These are phyloP conservation scores for Kwoniella mangroviensis DNA, from an alignment of 768 basidiomycete genomes.

Conservation along the genomic window DNA sequence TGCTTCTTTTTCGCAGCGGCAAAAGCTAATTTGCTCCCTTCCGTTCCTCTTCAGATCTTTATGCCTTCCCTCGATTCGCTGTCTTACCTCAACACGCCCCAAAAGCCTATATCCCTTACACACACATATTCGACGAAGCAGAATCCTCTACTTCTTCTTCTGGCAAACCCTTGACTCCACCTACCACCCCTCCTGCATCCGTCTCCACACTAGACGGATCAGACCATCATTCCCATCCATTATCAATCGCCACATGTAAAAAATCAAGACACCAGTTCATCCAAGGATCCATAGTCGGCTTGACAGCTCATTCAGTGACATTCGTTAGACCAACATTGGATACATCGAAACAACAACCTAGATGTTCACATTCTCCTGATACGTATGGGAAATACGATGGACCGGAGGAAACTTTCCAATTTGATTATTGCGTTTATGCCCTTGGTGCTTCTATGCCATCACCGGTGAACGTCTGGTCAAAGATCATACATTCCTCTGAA, in stretches of 20 bases:
- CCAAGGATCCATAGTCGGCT: conserved; percentile 33
- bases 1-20: no score
- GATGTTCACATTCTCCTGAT: conserved; percentile 8
- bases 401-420: conserved; percentile 50
- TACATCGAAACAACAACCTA: conserved; percentile 11
- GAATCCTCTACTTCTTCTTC: conserved; percentile 1
- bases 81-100: conserved; percentile 49
- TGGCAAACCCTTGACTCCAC: conserved; percentile 20
- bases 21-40: background rate
- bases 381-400: conserved; percentile 32
- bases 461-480: conserved; percentile 54
- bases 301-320: conserved; percentile 38
- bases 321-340: conserved; percentile 30
- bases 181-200: conserved; percentile 25
- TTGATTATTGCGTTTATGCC: conserved; percentile 55
- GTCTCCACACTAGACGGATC: background rate
- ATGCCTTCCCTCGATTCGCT: conserved; percentile 56
- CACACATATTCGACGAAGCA: conserved; percentile 29
- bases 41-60: conserved; percentile 45
- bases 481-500: conserved; percentile 29
- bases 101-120: conserved; percentile 55
- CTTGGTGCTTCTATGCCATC: conserved; percentile 53
- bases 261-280: conserved; percentile 33
- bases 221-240: conserved; percentile 5
- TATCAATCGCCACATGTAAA: background rate